Base-by-base conservation (phyloP, 495 filamentous ascomycete genomes). In the Lasiosphaeria miniovina region DNA sequence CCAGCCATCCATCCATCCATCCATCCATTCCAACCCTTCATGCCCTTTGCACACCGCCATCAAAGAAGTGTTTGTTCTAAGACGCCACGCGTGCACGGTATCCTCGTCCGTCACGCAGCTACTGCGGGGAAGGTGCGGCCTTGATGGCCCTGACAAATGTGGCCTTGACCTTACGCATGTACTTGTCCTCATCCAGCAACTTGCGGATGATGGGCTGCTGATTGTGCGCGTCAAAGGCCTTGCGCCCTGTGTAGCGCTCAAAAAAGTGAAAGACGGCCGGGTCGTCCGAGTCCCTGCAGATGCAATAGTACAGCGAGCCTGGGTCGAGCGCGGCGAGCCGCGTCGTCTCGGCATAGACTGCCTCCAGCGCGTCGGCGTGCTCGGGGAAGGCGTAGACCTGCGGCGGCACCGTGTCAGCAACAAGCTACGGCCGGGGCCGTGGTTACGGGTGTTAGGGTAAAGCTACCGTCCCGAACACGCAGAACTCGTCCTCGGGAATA, bases 211-310 rank as follows among this genome's bases (percentile, higher is more conserved):
- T 64, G 2, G 73, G 71, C 63, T 69, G 66, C 0, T 43, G 32
- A 49, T 69, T 73, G 54, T 76, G 74, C 24, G 54, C 64, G 3
- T 71, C 66, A 50, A 76, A 76, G 0, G 73, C 71, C 36, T 61
- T 41, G 7, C 53, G 55, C 0, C 64, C 63, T 4, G 55, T 63
- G 43, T 73, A 76, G 7, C 63, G 58, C 61, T 75, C 74, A 53
- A 73, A 75, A 52, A 75, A 75, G 53, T 74, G 67, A 40, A 76
- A 76, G 10, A 75, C 48, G 34, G 45, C 63, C 1, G 56, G 66
- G 36, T 75, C 63, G 14, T 67, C 55, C 15, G 4, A 4, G 52
- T 75, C 73, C 34, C 70, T 41, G 24, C 57, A 59, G 31, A 75
- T 63, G 55, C 62, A 68, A 52, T 74, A 75, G 49, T 74, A 69